Evolutionary conservation across 805 yeast species (phyloP).

Genomic region (Debaryomyces maramus): DNA sequence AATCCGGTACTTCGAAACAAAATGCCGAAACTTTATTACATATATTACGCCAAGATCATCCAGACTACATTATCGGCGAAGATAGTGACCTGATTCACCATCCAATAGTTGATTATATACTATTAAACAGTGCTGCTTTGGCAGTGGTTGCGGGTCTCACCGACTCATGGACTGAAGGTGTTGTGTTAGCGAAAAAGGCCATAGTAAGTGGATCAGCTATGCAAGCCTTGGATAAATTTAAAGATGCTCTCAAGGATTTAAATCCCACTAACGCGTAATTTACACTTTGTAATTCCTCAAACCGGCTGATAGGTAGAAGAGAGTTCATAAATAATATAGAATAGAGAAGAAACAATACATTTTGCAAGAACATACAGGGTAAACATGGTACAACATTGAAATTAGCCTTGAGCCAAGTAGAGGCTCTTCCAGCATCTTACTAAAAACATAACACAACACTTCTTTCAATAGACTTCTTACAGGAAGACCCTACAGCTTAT

Average conservation of each 20-base stretch:
- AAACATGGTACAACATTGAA: too few relatives aligned
- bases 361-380: too few relatives aligned
- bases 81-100: constrained; percentile 29
- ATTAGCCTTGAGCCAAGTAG: too few relatives aligned
- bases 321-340: too few relatives aligned
- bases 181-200: constrained; percentile 64
- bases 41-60: constrained; percentile 45
- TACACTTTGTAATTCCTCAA: too few relatives aligned
- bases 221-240: constrained; percentile 56
- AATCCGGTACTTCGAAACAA: constrained; percentile 83
- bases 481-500: too few relatives aligned
- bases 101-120: constrained; percentile 85
- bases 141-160: constrained; percentile 76
- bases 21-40: constrained; percentile 64
- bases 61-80: constrained; percentile 45
- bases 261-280: too few relatives aligned
- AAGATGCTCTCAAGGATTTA: constrained; percentile 15
- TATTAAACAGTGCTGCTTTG: constrained; percentile 84
- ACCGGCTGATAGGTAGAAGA: too few relatives aligned
- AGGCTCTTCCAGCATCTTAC: too few relatives aligned
- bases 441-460: too few relatives aligned
- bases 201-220: constrained; percentile 69
- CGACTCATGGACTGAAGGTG: constrained; percentile 74
- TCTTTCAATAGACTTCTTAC: too few relatives aligned
- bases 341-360: too few relatives aligned